These are phyloP conservation scores for Ochetophila trinervis DNA, from an alignment of 306 rosid species.

Conservation along the genomic window DNA sequence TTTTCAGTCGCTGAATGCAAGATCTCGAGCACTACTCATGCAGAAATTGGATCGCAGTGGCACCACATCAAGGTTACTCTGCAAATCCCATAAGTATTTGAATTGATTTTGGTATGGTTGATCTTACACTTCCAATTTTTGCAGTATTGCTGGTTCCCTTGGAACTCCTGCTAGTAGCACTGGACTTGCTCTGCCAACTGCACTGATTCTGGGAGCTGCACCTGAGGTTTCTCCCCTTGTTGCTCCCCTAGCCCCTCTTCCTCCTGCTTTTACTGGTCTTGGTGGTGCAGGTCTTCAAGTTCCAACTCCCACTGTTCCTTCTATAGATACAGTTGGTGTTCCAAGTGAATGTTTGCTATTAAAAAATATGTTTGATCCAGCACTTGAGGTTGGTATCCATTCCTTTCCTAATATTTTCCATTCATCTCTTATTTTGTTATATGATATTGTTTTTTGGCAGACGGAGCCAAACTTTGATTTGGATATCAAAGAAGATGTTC, in stretches of 20 bases:
- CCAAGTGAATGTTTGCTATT: conserved; percentile 87
- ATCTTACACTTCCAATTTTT: conserved; percentile 31
- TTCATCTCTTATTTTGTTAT: conserved; percentile 2
- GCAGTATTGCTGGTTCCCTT: conserved; percentile 60
- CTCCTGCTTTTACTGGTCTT: conserved; percentile 53
- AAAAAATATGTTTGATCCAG: conserved; percentile 92
- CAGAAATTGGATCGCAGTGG: conserved; percentile 96
- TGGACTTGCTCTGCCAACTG: conserved; percentile 43
- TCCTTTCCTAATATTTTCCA: neutral
- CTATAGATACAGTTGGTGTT: conserved; percentile 65
- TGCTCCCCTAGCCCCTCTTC: conserved; percentile 46
- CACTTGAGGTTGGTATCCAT: conserved; percentile 58
- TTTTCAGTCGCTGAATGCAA: conserved; percentile 79
- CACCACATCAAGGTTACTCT: conserved; percentile 54
- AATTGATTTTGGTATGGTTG: conserved; percentile 12
- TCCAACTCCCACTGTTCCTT: conserved; percentile 40
- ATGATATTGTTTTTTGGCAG: conserved; percentile 41
- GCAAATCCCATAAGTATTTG: conserved; percentile 14
- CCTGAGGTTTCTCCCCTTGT: conserved; percentile 37
- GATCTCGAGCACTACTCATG: conserved; percentile 89
- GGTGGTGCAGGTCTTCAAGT: conserved; percentile 58
- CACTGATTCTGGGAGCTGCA: conserved; percentile 40
- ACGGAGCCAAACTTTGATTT: conserved; percentile 75
- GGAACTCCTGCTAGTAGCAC: conserved; percentile 46
- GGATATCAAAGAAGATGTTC: conserved; percentile 90